Evolutionary conservation across 495 filamentous ascomycete genomes (phyloP).

Genomic region (Penicillium paxilli): DNA sequence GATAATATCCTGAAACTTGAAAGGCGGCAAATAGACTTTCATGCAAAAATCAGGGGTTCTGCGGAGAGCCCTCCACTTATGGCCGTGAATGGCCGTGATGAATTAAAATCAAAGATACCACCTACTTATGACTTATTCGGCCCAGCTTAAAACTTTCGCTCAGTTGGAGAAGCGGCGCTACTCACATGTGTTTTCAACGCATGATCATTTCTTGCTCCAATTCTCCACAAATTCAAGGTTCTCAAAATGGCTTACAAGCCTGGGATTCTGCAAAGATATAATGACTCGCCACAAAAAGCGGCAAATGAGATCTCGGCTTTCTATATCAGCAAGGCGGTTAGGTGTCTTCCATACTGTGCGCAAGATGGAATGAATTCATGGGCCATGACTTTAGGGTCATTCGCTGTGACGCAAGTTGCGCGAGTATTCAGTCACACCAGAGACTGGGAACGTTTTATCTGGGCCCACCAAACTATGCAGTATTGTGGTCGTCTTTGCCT

Average conservation of each 20-base stretch:
- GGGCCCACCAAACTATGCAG: neutral
- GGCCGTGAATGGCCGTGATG: neutral
- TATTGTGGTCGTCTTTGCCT: too few species aligned
- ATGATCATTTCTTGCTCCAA: neutral
- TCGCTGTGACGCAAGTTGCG: neutral
- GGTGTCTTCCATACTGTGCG: neutral
- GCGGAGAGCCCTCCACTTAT: neutral
- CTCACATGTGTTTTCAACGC: neutral
- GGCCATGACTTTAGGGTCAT: neutral
- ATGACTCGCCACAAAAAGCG: neutral
- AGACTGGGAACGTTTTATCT: slow-evolving; percentile 1
- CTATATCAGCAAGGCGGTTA: neutral
- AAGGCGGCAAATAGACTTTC: too few species aligned
- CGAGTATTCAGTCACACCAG: neutral
- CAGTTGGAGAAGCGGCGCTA: neutral
- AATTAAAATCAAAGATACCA: neutral
- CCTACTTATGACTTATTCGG: slow-evolving; percentile 2
- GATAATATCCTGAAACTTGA: too few species aligned
- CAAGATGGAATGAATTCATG: slow-evolving; percentile 6
- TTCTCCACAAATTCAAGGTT: too few species aligned
- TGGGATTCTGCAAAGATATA: neutral
- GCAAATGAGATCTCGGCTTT: neutral
- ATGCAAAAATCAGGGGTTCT: too few species aligned
- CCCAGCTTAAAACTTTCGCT: neutral
- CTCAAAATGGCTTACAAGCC: too few species aligned